Evolutionary conservation across 2,329 filamentous ascomycete species (phyloP), one percentile per base, ranked within the genome.

Genomic region (Daldinia sp.): DNA sequence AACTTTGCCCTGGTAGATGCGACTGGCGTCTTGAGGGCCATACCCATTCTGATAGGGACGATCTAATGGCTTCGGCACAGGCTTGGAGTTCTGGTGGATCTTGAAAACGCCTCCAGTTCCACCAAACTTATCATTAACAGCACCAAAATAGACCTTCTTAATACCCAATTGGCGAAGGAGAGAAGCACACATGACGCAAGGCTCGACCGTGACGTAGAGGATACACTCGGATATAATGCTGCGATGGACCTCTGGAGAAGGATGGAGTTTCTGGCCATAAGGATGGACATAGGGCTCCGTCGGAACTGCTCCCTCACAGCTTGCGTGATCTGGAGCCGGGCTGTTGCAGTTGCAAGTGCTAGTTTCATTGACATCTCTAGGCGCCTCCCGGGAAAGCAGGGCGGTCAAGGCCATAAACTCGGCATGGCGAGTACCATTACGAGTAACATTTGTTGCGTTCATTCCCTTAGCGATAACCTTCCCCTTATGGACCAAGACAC

Each of bases 101-200:
- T 89, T 90, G 75, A 99, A 88, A 11, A 99, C 95, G 55, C 96
- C 94, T 1, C 95, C 95, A 13, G 93, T 97, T 29, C 96, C 95
- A 6, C 95, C 95, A 79, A 99, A 99, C 60, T 96, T 92, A 80
- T 99, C 95, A 76, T 99, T 99, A 71, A 91, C 87, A 62, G 94
- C 96, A 3, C 95, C 96, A 77, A 95, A 99, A 77, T 94, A 98
- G 29, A 99, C 95, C 69, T 90, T 90, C 65, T 90, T 87, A 77
- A 99, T 93, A 11, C 88, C 87, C 68, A 96, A 90, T 77, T 99
- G 96, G 52, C 93, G 88, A 51, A 99, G 84, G 54, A 96, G 87
- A 5, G 93, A 96, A 10, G 95, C 95, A 75, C 95, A 99, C 95
- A 99, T 99, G 80, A 99, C 93, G 77, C 95, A 99, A 3, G 95